Evolutionary conservation across 768 basidiomycete genomes (phyloP), one percentile per base, ranked within the genome.

Genomic region (Mycena galopus): DNA sequence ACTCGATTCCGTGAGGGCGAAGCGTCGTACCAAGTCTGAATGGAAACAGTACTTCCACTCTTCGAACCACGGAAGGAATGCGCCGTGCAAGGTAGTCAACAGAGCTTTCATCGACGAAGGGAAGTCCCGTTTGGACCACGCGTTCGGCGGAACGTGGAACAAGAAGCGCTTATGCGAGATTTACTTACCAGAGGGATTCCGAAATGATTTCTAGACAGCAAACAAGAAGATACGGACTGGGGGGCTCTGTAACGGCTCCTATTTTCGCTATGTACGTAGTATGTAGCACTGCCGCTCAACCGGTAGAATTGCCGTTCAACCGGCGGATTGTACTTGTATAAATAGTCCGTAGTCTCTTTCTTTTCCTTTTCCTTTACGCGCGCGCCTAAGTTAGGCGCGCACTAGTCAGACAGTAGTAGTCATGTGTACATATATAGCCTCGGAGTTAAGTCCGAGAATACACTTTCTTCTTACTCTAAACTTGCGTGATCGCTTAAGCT

Each of bases 221-320:
- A 4, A 7, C 12, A 12, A 32, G 35, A 62, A 19, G 27, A 6
- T 44, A 11, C 2, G 16, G 25, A 29, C 25, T 53, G 39, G 42
- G 60, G 60, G 60, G 60, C 60, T 62, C 8, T 62, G 60, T 62
- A 62, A 62, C 39, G n/a, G 32, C 57, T 47, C 51, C 25, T 14
- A 27, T 7, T 4, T 50, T 9, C 12, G 6, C 9, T 50, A n/a
- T n/a, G n/a, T n/a, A n/a, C n/a, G 47, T 50, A 50, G 1, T 14
- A 37, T 37, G 4, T 5, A 16, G 12, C 2, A 37, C 39, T 16
- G 17, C 17, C 17, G 39, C 17, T 7, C 39, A 42, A 42, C 39
- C 10, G 39, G 17, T 42, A 42, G 17, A 35, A 35, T 12, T 12
- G 33, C 33, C 12, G 33, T 35, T 12, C 33, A 35, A 35, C 33